Evolutionary conservation across 139 green algal species (phyloP).

Genomic region (Coelastrella sp.): DNA sequence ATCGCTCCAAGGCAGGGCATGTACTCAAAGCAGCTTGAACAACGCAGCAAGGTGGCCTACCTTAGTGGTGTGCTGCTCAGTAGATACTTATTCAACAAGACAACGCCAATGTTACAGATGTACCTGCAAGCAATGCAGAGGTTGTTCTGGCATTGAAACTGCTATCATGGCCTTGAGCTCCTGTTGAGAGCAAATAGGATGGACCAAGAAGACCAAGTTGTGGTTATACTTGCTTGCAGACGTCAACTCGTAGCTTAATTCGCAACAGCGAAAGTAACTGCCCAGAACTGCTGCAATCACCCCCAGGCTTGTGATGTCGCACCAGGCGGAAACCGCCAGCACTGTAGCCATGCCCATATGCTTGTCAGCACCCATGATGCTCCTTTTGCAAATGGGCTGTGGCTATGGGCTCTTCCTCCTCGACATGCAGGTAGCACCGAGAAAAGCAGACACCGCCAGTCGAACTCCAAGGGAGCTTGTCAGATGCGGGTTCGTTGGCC

Average conservation of each 20-base stretch:
- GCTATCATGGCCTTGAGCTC: not conserved
- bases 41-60: conserved; percentile 33
- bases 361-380: not conserved
- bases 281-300: not conserved
- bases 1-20: not conserved
- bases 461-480: too few species aligned
- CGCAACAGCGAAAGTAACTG: not conserved
- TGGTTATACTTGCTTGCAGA: not conserved
- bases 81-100: conserved; percentile 97
- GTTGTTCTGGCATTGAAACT: too few species aligned
- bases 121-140: conserved; percentile 74
- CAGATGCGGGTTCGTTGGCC: too few species aligned
- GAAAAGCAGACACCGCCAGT: too few species aligned
- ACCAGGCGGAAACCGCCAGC: not conserved
- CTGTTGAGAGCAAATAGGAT: not conserved
- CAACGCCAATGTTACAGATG: conserved; percentile 90
- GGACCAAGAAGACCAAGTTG: not conserved
- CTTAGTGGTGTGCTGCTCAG: conserved; percentile 84
- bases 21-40: not conserved
- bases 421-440: too few species aligned
- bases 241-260: not conserved
- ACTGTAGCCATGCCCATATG: not conserved
- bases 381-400: too few species aligned
- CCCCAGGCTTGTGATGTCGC: too few species aligned
- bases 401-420: too few species aligned